Evolutionary conservation across 116 monocot species (phyloP).

Genomic region (Zostera marina): DNA sequence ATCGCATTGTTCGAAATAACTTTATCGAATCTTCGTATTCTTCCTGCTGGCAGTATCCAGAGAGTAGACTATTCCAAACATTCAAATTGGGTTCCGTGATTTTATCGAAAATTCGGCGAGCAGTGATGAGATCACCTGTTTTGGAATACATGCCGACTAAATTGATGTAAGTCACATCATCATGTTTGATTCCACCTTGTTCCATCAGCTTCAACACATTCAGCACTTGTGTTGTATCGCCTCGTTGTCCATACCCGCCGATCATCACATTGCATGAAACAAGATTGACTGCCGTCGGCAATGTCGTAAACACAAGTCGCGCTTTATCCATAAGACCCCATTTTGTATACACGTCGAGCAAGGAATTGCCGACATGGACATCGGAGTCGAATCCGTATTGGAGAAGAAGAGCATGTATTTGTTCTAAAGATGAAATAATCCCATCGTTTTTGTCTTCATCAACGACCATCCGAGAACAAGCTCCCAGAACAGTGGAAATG

Average conservation of each 20-base stretch:
- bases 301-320: slow-evolving; percentile 24
- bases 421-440: slow-evolving; percentile 13
- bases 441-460: slow-evolving; percentile 6
- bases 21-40: slow-evolving; percentile 28
- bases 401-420: slow-evolving; percentile 31
- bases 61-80: slow-evolving; percentile 63
- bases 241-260: slow-evolving; percentile 48
- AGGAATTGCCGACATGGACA: slow-evolving; percentile 51
- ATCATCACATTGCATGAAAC: slow-evolving; percentile 87
- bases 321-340: slow-evolving; percentile 37
- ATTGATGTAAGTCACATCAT: slow-evolving; percentile 58
- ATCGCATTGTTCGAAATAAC: slow-evolving; percentile 62
- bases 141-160: slow-evolving; percentile 46
- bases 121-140: slow-evolving; percentile 36
- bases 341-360: slow-evolving; percentile 67
- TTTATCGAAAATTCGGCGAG: slow-evolving; percentile 41
- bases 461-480: slow-evolving; percentile 29
- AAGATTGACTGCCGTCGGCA: slow-evolving; percentile 26
- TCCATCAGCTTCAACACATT: slow-evolving; percentile 36
- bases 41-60: slow-evolving; percentile 54
- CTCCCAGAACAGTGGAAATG: slow-evolving; percentile 59
- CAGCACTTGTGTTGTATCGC: slow-evolving; percentile 36
- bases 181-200: slow-evolving; percentile 32
- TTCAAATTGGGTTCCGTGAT: slow-evolving; percentile 40
- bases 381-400: slow-evolving; percentile 56